These are phyloP conservation scores for Boehmeria nivea DNA, from an alignment of 306 rosid species.

Conservation along the genomic window DNA sequence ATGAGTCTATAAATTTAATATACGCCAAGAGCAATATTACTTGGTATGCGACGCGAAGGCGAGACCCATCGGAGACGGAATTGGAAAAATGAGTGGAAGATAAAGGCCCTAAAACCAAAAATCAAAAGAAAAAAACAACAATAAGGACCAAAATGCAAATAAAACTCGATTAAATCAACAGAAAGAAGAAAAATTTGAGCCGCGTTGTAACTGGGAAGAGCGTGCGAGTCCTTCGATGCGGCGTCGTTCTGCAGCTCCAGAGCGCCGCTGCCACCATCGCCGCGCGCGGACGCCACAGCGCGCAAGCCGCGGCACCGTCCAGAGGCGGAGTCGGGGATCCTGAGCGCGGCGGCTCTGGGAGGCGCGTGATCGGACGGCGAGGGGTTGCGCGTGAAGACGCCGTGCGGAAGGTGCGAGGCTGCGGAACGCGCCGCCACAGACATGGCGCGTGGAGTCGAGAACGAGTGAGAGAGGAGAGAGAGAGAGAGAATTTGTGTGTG, in stretches of 20 bases:
- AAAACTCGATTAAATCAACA: not conserved
- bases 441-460: not conserved
- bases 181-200: not conserved
- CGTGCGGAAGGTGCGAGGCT: not conserved
- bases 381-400: not conserved
- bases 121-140: no score
- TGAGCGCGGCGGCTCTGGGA: conserved; percentile 3
- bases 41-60: conserved; percentile 91
- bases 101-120: conserved; percentile 58
- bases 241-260: conserved; percentile 39
- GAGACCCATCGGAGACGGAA: conserved; percentile 55
- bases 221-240: conserved; percentile 39
- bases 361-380: conserved; percentile 12
- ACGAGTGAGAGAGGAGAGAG: no score
- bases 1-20: no score
- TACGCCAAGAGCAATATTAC: conserved; percentile 20
- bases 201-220: conserved; percentile 47
- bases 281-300: conserved; percentile 31
- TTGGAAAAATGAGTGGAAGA: conserved; percentile 43
- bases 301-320: conserved; percentile 30
- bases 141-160: not conserved
- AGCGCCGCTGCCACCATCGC: conserved; percentile 18
- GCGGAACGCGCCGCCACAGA: conserved; percentile 28
- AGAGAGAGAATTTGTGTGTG: no score
- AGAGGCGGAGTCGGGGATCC: conserved; percentile 5